phyloP scores from a whole-genome alignment of 169 alveolate species.

The Theileria annulata region DNA sequence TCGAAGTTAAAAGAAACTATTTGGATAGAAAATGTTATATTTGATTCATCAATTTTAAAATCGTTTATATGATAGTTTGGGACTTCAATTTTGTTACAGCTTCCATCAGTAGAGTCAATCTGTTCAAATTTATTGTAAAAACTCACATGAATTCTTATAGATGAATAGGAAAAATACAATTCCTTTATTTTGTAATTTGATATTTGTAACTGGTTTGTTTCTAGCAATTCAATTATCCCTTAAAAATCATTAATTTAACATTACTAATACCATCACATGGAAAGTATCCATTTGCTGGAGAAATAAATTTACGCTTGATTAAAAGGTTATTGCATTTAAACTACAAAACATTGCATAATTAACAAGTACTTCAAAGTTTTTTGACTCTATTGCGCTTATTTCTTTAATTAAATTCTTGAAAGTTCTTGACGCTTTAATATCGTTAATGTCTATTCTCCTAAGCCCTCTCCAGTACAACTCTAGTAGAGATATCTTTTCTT shows the following conservation, averaged over 20 bases:
- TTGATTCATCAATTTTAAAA: background rate
- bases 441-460: conserved; percentile 32
- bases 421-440: conserved; percentile 27
- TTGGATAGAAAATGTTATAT: background rate
- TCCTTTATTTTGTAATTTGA: conserved; percentile 31
- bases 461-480: conserved; percentile 52
- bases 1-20: background rate
- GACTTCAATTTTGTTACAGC: conserved; percentile 35
- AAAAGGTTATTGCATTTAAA: conserved; percentile 11
- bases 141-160: conserved; percentile 37
- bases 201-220: background rate
- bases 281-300: conserved; percentile 25
- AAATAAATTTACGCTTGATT: conserved; percentile 17
- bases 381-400: conserved; percentile 14
- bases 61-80: conserved; percentile 29
- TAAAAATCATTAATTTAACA: background rate
- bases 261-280: conserved; percentile 11
- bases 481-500: conserved; percentile 49
- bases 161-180: conserved; percentile 23
- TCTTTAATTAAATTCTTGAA: conserved; percentile 21
- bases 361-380: conserved; percentile 30
- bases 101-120: conserved; percentile 5
- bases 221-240: conserved; percentile 13
- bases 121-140: background rate
- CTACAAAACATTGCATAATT: background rate